Evolutionary conservation across 106 monocot genomes (phyloP).

Genomic region (Dendrobium officinale): DNA sequence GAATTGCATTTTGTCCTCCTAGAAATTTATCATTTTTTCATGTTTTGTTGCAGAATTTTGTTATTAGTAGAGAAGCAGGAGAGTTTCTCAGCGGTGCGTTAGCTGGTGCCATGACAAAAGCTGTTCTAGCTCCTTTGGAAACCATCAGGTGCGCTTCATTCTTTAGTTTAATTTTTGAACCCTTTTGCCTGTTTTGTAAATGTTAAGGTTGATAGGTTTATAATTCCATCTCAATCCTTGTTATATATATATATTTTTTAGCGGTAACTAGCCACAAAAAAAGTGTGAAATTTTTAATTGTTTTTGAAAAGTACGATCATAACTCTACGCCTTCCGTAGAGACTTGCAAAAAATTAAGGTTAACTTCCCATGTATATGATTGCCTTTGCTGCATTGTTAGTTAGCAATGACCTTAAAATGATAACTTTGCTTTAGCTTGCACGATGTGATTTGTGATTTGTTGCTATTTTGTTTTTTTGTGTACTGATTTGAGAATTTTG

Average conservation of each 20-base stretch:
- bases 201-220: neutral
- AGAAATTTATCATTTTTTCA: neutral
- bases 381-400: neutral
- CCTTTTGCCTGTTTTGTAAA: neutral
- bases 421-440: neutral
- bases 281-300: neutral
- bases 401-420: neutral
- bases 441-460: neutral
- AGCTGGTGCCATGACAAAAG: constrained; percentile 92
- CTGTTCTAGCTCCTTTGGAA: constrained; percentile 80
- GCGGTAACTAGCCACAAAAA: neutral
- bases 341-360: neutral
- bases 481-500: neutral
- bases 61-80: constrained; percentile 57
- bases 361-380: neutral
- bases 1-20: neutral
- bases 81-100: constrained; percentile 85
- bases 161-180: neutral
- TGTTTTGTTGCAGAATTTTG: constrained; percentile 34
- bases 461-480: neutral
- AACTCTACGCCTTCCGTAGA: neutral
- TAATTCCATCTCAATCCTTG: neutral
- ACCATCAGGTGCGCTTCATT: constrained; percentile 50
- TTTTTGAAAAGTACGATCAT: neutral
- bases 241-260: neutral